Evolutionary conservation across 2,329 filamentous ascomycete genomes (phyloP).

Genomic region (Ceratocystiopsis brevicomis): DNA sequence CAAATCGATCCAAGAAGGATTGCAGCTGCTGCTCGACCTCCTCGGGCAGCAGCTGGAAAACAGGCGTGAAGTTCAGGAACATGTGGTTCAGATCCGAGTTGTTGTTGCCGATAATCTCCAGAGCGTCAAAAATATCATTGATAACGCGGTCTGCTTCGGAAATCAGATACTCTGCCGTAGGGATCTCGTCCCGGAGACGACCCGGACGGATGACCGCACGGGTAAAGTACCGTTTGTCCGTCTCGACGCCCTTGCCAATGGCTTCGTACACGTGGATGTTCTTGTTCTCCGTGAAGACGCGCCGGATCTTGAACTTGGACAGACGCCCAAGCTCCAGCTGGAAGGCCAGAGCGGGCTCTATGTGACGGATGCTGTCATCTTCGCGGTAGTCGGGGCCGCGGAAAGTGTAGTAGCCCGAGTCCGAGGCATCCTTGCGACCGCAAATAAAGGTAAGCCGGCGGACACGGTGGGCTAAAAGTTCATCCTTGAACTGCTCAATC

Average conservation of each 20-base stretch:
- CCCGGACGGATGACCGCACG: constrained; percentile 88
- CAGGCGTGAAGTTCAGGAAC: constrained; percentile 98
- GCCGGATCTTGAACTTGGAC: constrained; percentile 93
- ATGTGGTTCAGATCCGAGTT: constrained; percentile 99
- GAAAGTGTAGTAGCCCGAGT: constrained; percentile 97
- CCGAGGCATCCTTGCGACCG: constrained; percentile 80
- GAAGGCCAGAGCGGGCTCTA: constrained; percentile 90
- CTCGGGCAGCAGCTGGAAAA: constrained; percentile 76
- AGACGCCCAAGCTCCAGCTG: constrained; percentile 90
- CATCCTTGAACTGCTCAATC: constrained; percentile 63
- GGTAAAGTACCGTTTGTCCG: constrained; percentile 96
- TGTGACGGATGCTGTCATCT: constrained; percentile 92
- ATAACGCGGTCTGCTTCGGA: constrained; percentile 92
- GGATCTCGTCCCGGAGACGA: constrained; percentile 88
- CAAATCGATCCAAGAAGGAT: constrained; percentile 92
- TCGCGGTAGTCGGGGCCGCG: constrained; percentile 76
- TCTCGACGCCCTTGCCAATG: constrained; percentile 81
- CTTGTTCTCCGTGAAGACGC: constrained; percentile 96
- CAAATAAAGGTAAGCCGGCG: constrained; percentile 93
- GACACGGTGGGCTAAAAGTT: constrained; percentile 62
- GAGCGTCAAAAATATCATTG: constrained; percentile 91
- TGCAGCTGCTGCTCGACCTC: constrained; percentile 87
- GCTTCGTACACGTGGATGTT: constrained; percentile 99
- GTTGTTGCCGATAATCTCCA: constrained; percentile 98
- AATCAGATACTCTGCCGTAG: constrained; percentile 94